Evolutionary conservation across 1,284 basidiomycete species (phyloP), one percentile per base, ranked within the genome.

Genomic region (Somion occarium): DNA sequence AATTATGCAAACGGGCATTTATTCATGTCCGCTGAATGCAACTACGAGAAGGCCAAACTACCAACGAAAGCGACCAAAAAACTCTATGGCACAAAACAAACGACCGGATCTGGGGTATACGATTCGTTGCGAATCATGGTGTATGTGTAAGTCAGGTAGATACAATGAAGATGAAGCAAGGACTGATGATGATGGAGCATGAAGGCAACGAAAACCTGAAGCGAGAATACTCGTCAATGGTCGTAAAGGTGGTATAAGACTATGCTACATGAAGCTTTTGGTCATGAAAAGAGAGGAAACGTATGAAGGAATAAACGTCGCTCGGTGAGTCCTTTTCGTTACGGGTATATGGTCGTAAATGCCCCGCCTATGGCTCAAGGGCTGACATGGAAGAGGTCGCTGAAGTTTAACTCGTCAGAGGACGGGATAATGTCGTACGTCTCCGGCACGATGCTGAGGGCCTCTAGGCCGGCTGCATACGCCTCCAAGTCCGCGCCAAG

Each of bases 391-490:
- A 56, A 54, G 48, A 58, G 46, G 27, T 53, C 38, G 54, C 46
- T 54, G 52, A 57, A 54, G 46, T 61, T 55, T 43, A 59, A 43
- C 24, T 57, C 52, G 25, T 38, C 51, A 47, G 49, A 51, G 2
- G 56, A 48, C 23, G 49, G 24, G 30, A 34, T 7, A 15, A 34
- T 34, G 49, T 45, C 46, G 49, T 56, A 60, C 20, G 45, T 41
- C 22, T 20, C 11, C 7, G 45, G 52, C 44, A 47, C 43, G 42
- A 61, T 61, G 11, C 54, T 57, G 22, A 54, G 55, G 12, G 56
- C 56, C 18, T 52, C 51, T 26, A 64, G 51, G n/a, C 60, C 61
- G 20, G 54, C 34, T 12, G 55, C 44, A 53, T 64, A 64, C 19
- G 57, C 44, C 49, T 60, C 53, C 46, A 61, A 51, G 49, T 61